Evolutionary conservation across 2,329 filamentous ascomycete species (phyloP), one percentile per base, ranked within the genome.

Genomic region (Trichothecium sympodiale): DNA sequence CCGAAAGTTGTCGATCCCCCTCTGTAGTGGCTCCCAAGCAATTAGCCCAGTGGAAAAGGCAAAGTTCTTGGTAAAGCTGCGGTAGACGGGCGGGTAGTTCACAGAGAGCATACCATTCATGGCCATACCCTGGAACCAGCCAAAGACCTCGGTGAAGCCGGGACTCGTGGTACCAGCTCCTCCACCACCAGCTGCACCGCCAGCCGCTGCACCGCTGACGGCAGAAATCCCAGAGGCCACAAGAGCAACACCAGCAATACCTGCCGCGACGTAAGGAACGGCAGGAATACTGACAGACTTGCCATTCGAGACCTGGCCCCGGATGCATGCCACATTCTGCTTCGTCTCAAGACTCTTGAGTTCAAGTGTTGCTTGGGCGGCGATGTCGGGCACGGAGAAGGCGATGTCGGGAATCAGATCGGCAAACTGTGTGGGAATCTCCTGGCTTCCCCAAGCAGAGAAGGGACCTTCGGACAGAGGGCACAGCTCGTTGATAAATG

Each of bases 91-190:
- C 4, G 91, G 91, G 46, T 94, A 87, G 48, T 80, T 75, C 48
- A 93, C 88, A 40, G 84, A 93, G 55, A 94, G 70, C 91, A 96
- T 96, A 45, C 91, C 88, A 58, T 91, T 95, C 66, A 91, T 82
- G 18, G 91, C 87, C 69, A 96, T 83, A 34, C 82, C 80, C 60
- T 96, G 88, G 58, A 96, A 94, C 75, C 84, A 93, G 42, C 80
- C 78, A 46, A 94, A 72, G 33, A 93, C 78, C 51, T 95, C 85
- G 31, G 70, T 71, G 54, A 96, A 95, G 36, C 80, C 84, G 17
- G 91, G 91, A 47, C 85, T 91, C 29, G 80, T 66, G 9, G 80
- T 70, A 3, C 76, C 68, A 10, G 69, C 67, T 12, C 79, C 82
- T 14, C 65, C 67, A 31, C 61, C 61, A 14, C 59, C 57, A 9